phyloP scores from a whole-genome alignment of 2,329 filamentous ascomycete species.

The Sporothrix curviconia region DNA sequence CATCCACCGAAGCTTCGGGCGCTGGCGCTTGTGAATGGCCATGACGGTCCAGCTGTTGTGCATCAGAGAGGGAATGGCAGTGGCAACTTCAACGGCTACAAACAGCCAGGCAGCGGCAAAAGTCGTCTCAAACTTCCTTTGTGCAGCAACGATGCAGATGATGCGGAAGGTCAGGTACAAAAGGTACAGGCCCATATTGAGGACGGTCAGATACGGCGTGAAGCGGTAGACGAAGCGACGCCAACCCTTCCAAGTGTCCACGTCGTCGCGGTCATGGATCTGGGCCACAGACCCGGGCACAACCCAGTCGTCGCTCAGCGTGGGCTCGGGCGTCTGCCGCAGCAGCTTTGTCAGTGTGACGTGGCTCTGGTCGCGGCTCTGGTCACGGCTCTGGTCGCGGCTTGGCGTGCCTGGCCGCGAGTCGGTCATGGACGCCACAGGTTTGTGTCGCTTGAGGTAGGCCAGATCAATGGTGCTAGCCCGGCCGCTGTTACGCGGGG shows the following conservation, averaged over 20 bases:
- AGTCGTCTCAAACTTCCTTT: conserved; percentile 32
- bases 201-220: conserved; percentile 34
- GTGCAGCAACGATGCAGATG: conserved; percentile 45
- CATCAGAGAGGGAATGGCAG: conserved; percentile 19
- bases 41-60: conserved; percentile 22
- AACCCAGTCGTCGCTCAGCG: conserved; percentile 28
- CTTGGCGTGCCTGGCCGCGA: conserved; percentile 15
- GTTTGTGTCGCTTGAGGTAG: conserved; percentile 15
- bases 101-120: conserved; percentile 47
- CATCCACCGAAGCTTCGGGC: conserved; percentile 47
- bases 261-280: conserved; percentile 39
- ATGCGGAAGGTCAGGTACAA: conserved; percentile 46
- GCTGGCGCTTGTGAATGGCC: conserved; percentile 21
- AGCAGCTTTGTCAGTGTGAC: conserved; percentile 36
- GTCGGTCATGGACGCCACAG: conserved; percentile 11
- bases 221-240: conserved; percentile 34
- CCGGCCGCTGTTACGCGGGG: conserved; percentile 19
- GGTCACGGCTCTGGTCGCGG: too few species aligned
- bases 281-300: conserved; percentile 31
- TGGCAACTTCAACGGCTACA: conserved; percentile 21
- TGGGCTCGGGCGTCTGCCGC: conserved; percentile 25
- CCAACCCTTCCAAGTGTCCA: conserved; percentile 40
- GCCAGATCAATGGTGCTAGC: conserved; percentile 17
- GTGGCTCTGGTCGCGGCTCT: conserved; percentile 36
- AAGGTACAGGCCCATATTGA: conserved; percentile 38